Conservation (phyloP, 495 filamentous ascomycete genomes). For the Staphylotrichum tortipilum region DNA sequence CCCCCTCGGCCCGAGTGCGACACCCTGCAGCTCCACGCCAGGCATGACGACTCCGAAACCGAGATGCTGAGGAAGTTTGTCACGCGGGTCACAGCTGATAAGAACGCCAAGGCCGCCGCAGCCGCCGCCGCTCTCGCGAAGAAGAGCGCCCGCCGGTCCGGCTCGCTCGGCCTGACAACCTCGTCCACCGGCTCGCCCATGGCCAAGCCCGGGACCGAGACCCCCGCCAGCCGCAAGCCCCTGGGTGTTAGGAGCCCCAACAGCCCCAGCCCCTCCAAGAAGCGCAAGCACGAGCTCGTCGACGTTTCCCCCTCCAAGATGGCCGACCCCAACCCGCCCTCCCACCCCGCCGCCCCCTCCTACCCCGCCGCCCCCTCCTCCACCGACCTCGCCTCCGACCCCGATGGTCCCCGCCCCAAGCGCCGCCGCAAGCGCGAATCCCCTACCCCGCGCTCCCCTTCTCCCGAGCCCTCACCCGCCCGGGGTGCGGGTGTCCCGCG, state of each 20-base stretch:
- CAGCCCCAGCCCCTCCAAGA: conserved; percentile 29
- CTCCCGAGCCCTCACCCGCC: neutral
- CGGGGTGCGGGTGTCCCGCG: conserved; percentile 10
- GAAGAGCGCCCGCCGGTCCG: conserved; percentile 15
- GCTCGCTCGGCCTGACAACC: conserved; percentile 16
- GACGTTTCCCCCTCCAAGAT: too few relatives aligned
- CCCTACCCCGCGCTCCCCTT: conserved; percentile 9
- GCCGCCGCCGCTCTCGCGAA: conserved; percentile 16
- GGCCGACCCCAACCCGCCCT: conserved; percentile 1
- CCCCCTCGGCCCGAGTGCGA: conserved; percentile 13
- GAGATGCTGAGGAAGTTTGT: conserved; percentile 40
- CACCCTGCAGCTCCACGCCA: conserved; percentile 17
- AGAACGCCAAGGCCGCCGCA: conserved; percentile 28
- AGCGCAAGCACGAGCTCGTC: conserved; percentile 24
- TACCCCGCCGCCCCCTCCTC: conserved; percentile 1
- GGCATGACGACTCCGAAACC: conserved; percentile 32
- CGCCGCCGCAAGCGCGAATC: conserved; percentile 23
- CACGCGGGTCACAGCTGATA: conserved; percentile 38
- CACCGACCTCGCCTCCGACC: neutral
- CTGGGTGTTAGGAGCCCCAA: conserved; percentile 32
- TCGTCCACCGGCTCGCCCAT: conserved; percentile 25
- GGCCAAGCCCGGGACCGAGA: conserved; percentile 18
- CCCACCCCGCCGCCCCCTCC: neutral
- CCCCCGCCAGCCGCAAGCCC: conserved; percentile 25
- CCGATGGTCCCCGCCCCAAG: conserved; percentile 19